Base-by-base conservation (phyloP, 169 alveolate genomes). In the Plasmodium yoelii region DNA sequence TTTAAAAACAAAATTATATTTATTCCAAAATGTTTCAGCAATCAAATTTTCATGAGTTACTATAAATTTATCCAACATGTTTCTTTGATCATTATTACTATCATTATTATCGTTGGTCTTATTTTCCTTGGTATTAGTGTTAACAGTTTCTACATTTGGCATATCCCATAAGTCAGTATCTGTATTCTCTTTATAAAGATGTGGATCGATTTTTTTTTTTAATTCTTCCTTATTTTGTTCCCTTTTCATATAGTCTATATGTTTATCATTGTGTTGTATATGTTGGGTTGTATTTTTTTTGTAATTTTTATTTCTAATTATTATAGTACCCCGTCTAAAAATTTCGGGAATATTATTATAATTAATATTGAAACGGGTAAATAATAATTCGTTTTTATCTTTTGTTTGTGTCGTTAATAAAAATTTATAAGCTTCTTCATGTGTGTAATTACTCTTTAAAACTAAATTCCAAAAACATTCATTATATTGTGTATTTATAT, bases 401-500 rank as follows among this genome's bases (percentile, higher is more conserved):
- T 93, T 95, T 15, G 97, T 94, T 22, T 92, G 93, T 26, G 99
- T 96, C 12, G 95, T 96, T 91, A 94, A 92, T 15, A 93, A 61
- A 42, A 93, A 90, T 84, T 93, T 53, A 89, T 91, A 88, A 68
- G 92, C 87, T 72, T 97, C 97, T 59, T 94, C 94, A 15, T 94
- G 93, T 8, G 97, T 84, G 77, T 94, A 55, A 68, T 97, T 96
- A 28, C 97, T 97, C 46, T 93, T 92, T 55, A 93, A 53, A 0
- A 98, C 98, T 42, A 98, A 74, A 24, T 96, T 95, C 99, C 99
- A 98, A 91, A 98, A 98, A 39, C 98, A 94, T 12, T 99, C 98
- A 93, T 98, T 98, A 88, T 98, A 98, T 63, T 96, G 96, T 87
- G 97, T 98, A 91, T 98, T 98, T 18, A 98, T 96, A 91, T 98